Evolutionary conservation across 257 asterid species (phyloP), one percentile per base, ranked within the genome.

Genomic region (Catharanthus roseus): DNA sequence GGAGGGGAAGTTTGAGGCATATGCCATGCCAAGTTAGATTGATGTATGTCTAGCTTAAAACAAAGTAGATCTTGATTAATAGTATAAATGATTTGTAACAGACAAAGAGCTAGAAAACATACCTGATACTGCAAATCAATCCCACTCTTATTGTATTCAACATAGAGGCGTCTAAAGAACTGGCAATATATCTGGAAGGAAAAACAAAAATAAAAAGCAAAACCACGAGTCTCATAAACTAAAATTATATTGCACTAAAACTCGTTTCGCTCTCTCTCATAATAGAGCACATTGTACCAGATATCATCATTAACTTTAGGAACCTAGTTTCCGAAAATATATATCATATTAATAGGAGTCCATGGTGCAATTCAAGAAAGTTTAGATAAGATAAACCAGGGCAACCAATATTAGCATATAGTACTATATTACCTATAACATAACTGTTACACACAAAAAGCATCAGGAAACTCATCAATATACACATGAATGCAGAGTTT

Each of bases 71-170:
- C 12, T 23, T 11, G 18, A 23, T 38, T n/a, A n/a, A n/a, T n/a
- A n/a, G n/a, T n/a, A n/a, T n/a, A n/a, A n/a, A n/a, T n/a, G n/a
- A n/a, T n/a, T n/a, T n/a, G n/a, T 42, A 67, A 13, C 49, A 45
- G 31, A 45, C 45, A 12, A 26, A 12, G 28, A 8, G n/a, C 58
- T 7, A 3, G 57, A 31, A 16, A 23, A 26, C 68, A 62, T 73
- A 95, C 99, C 99, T 95, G 99, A 70, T 97, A 95, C 83, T 95
- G 99, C 70, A 95, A 96, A 68, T 95, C 97, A 23, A 95, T 95
- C 63, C 99, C 99, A 2, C 80, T 88, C 70, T 87, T 89, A 87
- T 95, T 95, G 90, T 95, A 95, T 78, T 95, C 99, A 65, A 95
- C 99, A 62, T 95, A 86, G 54, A 95, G 96, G 86, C 95, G 88